Conservation (phyloP, 805 yeast species). For the Pichia insulana region DNA sequence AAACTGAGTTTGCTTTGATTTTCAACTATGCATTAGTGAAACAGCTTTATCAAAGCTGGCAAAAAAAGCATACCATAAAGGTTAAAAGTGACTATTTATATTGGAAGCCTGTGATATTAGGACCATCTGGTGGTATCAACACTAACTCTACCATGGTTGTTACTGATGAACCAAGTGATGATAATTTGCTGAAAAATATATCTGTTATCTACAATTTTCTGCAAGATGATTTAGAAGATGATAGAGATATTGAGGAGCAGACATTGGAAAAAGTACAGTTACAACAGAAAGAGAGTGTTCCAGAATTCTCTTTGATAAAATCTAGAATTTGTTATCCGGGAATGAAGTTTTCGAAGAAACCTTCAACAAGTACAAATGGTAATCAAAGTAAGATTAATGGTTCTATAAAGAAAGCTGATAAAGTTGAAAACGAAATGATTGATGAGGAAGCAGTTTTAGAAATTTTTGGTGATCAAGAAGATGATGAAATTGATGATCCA, state of each 20-base stretch:
- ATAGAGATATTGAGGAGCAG: constrained; percentile 49
- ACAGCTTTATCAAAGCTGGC: constrained; percentile 40
- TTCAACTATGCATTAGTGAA: constrained; percentile 40
- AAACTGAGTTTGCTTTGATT: constrained; percentile 43
- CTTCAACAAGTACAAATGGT: not conserved
- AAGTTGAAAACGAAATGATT: not conserved
- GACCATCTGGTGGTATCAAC: constrained; percentile 81
- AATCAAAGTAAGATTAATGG: not conserved
- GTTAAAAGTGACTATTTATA: constrained; percentile 47
- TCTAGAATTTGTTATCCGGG: constrained; percentile 21
- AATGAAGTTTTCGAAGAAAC: constrained; percentile 8
- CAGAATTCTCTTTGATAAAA: not conserved
- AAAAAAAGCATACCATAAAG: constrained; percentile 40
- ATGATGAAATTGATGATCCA: not conserved
- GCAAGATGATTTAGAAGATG: constrained; percentile 61
- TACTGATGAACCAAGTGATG: constrained; percentile 20
- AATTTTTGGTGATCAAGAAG: not conserved
- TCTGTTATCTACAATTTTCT: constrained; percentile 50
- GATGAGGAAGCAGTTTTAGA: constrained; percentile 4
- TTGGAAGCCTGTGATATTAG: constrained; percentile 80
- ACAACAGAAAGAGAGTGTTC: constrained; percentile 15
- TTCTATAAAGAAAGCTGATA: not conserved
- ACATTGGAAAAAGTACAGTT: constrained; percentile 37
- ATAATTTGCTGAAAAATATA: constrained; percentile 37
- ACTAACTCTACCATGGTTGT: constrained; percentile 40